Conservation (phyloP, 129 eudicot species). For the Smallanthus sonchifolius region DNA sequence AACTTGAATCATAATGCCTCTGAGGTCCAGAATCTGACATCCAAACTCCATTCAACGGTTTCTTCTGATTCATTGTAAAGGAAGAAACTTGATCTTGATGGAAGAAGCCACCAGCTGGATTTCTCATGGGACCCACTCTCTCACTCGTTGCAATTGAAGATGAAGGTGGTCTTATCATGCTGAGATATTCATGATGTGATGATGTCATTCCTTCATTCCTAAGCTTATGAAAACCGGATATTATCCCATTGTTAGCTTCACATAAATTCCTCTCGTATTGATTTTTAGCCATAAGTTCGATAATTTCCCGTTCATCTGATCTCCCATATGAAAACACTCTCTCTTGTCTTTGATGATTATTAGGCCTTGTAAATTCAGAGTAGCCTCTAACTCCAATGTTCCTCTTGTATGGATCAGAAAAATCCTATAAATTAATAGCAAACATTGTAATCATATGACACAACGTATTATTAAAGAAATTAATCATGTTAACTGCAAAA, state of each 20-base stretch:
- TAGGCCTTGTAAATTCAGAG: constrained; percentile 27
- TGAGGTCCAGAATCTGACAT: constrained; percentile 22
- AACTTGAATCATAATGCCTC: constrained; percentile 22
- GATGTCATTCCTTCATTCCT: constrained; percentile 20
- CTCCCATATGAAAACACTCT: constrained; percentile 28
- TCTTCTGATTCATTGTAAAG: constrained; percentile 25
- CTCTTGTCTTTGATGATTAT: constrained; percentile 37
- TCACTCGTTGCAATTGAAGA: constrained; percentile 11
- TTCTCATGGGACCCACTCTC: constrained; percentile 31
- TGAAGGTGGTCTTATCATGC: constrained; percentile 21
- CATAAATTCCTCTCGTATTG: constrained; percentile 56
- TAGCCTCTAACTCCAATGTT: constrained; percentile 33
- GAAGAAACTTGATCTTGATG: constrained; percentile 14
- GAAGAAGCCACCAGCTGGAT: constrained; percentile 14
- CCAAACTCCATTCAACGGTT: constrained; percentile 21
- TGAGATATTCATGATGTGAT: constrained; percentile 24
- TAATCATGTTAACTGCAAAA: not conserved
- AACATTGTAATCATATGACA: constrained; percentile 1
- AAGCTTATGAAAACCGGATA: constrained; percentile 19
- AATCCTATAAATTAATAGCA: constrained; percentile 35
- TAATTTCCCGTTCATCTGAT: constrained; percentile 73
- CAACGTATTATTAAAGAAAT: not conserved
- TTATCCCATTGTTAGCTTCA: constrained; percentile 26
- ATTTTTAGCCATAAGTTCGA: constrained; percentile 75
- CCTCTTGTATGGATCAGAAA: constrained; percentile 35